Evolutionary conservation across 495 filamentous ascomycete genomes (phyloP).

Genomic region (Penicillium angulare): DNA sequence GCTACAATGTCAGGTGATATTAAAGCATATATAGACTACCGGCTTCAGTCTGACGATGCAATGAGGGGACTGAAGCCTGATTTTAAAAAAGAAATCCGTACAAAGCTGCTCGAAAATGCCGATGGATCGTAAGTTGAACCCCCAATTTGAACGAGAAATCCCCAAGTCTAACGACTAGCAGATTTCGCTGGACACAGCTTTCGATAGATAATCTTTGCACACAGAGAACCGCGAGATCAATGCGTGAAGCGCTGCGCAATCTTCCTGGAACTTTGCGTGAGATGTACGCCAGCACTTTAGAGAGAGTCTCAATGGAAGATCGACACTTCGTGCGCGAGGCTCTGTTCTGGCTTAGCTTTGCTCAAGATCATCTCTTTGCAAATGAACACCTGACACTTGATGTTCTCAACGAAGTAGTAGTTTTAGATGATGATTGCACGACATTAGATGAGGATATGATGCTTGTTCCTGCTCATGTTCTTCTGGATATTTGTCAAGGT

Average conservation of each 20-base stretch:
- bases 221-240: conserved; percentile 18
- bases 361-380: conserved; percentile 1
- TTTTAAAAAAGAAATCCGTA: conserved; percentile 15
- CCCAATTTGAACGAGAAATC: too few relatives aligned
- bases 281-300: conserved; percentile 18
- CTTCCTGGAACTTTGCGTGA: conserved; percentile 21
- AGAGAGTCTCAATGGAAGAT: conserved; percentile 13
- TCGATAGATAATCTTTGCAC: conserved; percentile 20
- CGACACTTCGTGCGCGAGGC: conserved; percentile 13
- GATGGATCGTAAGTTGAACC: conserved; percentile 21
- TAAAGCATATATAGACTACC: conserved; percentile 13
- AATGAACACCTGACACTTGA: not conserved
- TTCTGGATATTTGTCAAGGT: conserved; percentile 21
- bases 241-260: conserved; percentile 14
- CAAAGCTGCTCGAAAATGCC: conserved; percentile 8
- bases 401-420: conserved; percentile 16
- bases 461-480: conserved; percentile 21
- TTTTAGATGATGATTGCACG: conserved; percentile 12
- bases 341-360: conserved; percentile 23
- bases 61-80: conserved; percentile 5
- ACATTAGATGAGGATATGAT: conserved; percentile 22
- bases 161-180: not conserved
- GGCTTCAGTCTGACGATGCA: conserved; percentile 7
- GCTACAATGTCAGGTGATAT: conserved; percentile 15
- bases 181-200: conserved; percentile 26